Evolutionary conservation across 2,329 filamentous ascomycete genomes (phyloP).

Genomic region (Colletotrichum sp.): DNA sequence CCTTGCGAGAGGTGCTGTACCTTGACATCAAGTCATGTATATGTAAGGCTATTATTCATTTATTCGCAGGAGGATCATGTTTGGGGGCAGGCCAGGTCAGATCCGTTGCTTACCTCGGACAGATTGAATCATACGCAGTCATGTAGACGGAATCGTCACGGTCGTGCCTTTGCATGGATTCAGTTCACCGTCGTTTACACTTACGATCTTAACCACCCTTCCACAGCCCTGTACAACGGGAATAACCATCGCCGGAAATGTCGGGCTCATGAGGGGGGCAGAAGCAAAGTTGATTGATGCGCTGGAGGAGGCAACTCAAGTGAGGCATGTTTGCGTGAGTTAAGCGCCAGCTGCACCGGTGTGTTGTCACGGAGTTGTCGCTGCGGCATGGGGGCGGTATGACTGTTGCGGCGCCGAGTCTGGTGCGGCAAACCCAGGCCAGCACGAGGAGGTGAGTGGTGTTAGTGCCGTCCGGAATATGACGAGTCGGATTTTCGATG

Average conservation of each 20-base stretch:
- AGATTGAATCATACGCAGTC: background rate
- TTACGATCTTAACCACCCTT: background rate
- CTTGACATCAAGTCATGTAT: background rate
- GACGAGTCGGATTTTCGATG: constrained; percentile 13
- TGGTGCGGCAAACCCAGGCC: background rate
- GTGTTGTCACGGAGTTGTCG: constrained; percentile 9
- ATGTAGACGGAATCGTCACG: background rate
- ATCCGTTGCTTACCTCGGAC: background rate
- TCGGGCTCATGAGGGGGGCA: background rate
- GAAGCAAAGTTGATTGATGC: background rate
- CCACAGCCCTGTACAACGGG: background rate
- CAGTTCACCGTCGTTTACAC: background rate
- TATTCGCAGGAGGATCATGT: background rate
- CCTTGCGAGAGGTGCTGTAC: background rate
- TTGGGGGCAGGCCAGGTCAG: background rate
- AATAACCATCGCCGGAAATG: background rate
- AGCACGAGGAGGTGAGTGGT: background rate
- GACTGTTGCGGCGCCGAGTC: background rate
- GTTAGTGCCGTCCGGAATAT: background rate
- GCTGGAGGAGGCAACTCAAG: background rate
- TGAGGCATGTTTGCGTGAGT: background rate
- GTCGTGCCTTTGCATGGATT: background rate
- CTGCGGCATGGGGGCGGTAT: background rate
- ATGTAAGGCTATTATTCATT: constrained; percentile 6
- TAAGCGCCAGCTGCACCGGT: constrained; percentile 17